Conservation (phyloP, 441 rosid genomes). For the Biscutella laevigata region DNA sequence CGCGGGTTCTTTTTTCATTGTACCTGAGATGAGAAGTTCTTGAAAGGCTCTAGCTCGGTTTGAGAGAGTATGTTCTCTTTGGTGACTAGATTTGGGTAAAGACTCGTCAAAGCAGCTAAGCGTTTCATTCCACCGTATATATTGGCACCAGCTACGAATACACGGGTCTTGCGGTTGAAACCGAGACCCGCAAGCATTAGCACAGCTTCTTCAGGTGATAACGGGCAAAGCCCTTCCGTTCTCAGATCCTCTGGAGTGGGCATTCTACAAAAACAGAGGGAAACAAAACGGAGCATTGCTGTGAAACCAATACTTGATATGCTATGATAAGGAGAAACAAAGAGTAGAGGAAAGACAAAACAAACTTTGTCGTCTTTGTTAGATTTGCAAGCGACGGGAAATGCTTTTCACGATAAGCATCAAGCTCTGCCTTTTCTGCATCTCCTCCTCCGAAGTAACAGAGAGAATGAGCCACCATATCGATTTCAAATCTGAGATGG, state of each 20-base stretch:
- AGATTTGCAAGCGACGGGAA: slow-evolving; percentile 67
- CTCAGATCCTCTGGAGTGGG: slow-evolving; percentile 70
- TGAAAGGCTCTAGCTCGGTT: slow-evolving; percentile 69
- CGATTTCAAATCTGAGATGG: slow-evolving; percentile 91
- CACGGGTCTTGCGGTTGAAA: slow-evolving; percentile 64
- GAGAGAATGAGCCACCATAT: slow-evolving; percentile 96
- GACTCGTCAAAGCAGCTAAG: slow-evolving; percentile 63
- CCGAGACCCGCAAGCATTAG: slow-evolving; percentile 96
- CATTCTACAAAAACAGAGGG: slow-evolving; percentile 35
- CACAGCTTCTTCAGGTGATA: slow-evolving; percentile 91
- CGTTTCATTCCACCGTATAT: slow-evolving; percentile 69
- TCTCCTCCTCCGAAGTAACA: slow-evolving; percentile 93
- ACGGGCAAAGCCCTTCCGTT: slow-evolving; percentile 82
- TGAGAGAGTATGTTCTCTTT: slow-evolving; percentile 83
- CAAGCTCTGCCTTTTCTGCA: slow-evolving; percentile 59
- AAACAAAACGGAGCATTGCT: neutral
- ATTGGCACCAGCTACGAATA: slow-evolving; percentile 84
- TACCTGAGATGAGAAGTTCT: slow-evolving; percentile 90
- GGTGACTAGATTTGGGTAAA: slow-evolving; percentile 85
- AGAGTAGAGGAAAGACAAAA: neutral
- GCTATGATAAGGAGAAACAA: neutral
- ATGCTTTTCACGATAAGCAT: slow-evolving; percentile 78
- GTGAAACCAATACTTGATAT: neutral
- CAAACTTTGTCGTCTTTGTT: slow-evolving; percentile 52
- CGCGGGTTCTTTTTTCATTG: neutral